These are phyloP conservation scores for Talaromyces atroroseus DNA, from an alignment of 2,329 filamentous ascomycete genomes.

Conservation along the genomic window DNA sequence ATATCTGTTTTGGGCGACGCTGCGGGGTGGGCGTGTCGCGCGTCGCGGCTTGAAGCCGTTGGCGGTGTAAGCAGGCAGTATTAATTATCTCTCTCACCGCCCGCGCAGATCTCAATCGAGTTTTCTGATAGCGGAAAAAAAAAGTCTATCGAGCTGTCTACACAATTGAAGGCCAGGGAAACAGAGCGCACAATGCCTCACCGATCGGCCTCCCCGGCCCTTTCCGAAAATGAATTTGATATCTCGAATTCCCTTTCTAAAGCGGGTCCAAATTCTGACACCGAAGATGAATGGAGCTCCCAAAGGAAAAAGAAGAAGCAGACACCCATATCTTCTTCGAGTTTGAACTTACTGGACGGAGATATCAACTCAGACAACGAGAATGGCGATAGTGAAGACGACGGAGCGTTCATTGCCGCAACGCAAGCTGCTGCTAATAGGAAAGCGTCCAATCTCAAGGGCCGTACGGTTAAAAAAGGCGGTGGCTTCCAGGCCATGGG, in stretches of 20 bases:
- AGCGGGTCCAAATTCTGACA: slow-evolving; percentile 39
- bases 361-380: slow-evolving; percentile 33
- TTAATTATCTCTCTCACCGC: slow-evolving; percentile 23
- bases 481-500: slow-evolving; percentile 96
- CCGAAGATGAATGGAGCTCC: slow-evolving; percentile 36
- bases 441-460: slow-evolving; percentile 75
- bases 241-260: slow-evolving; percentile 75
- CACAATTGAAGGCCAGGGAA: background rate
- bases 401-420: slow-evolving; percentile 86
- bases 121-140: slow-evolving; percentile 18
- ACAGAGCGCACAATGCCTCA: slow-evolving; percentile 54
- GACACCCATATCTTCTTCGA: slow-evolving; percentile 28
- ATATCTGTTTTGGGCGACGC: slow-evolving; percentile 31
- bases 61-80: slow-evolving; percentile 11
- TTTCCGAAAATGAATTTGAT: slow-evolving; percentile 86
- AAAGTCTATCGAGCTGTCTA: background rate
- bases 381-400: slow-evolving; percentile 45
- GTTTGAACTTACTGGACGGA: slow-evolving; percentile 54
- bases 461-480: slow-evolving; percentile 84
- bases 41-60: slow-evolving; percentile 30
- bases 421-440: slow-evolving; percentile 82
- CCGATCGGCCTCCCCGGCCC: slow-evolving; percentile 71
- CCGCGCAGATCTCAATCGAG: slow-evolving; percentile 21
- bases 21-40: slow-evolving; percentile 31
- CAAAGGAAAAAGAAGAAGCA: slow-evolving; percentile 46